Conservation (phyloP, 1,284 basidiomycete genomes). For the Hypsizygus ulmarius region DNA sequence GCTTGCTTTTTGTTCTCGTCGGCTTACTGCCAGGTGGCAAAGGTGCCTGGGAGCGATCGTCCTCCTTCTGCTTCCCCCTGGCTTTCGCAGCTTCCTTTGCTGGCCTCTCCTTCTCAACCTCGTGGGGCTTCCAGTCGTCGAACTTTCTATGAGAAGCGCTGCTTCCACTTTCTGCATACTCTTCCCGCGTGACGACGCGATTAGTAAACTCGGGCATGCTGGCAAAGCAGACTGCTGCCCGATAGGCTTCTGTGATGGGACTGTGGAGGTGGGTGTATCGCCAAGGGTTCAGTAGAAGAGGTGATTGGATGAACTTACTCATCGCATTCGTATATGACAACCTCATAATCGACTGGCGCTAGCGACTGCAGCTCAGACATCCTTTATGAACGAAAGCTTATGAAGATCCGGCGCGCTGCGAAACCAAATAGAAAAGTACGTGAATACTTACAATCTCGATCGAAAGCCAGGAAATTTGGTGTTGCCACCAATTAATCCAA, state of each 20-base stretch:
- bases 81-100: conserved; percentile 23
- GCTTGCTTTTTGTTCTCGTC: conserved; percentile 23
- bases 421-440: conserved; percentile 7
- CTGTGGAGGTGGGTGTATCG: conserved; percentile 38
- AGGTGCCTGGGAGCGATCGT: conserved; percentile 31
- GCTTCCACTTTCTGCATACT: conserved; percentile 81
- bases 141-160: conserved; percentile 72
- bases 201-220: conserved; percentile 49
- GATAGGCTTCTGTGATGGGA: conserved; percentile 73
- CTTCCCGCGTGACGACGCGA: conserved; percentile 66
- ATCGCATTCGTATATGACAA: conserved; percentile 66
- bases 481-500: conserved; percentile 85
- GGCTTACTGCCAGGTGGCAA: conserved; percentile 11
- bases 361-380: conserved; percentile 71
- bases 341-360: conserved; percentile 75
- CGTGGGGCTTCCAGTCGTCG: conserved; percentile 37
- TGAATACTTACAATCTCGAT: conserved; percentile 62
- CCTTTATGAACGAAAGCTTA: conserved; percentile 32
- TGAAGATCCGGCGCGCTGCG: conserved; percentile 4
- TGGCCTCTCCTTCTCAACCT: conserved; percentile 33
- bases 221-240: conserved; percentile 62
- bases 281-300: conserved; percentile 5
- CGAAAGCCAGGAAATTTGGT: conserved; percentile 74
- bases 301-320: conserved; percentile 52
- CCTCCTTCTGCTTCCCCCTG: conserved; percentile 33